Conservation (phyloP, 2,329 filamentous ascomycete genomes). For the Cordyceps militaris region DNA sequence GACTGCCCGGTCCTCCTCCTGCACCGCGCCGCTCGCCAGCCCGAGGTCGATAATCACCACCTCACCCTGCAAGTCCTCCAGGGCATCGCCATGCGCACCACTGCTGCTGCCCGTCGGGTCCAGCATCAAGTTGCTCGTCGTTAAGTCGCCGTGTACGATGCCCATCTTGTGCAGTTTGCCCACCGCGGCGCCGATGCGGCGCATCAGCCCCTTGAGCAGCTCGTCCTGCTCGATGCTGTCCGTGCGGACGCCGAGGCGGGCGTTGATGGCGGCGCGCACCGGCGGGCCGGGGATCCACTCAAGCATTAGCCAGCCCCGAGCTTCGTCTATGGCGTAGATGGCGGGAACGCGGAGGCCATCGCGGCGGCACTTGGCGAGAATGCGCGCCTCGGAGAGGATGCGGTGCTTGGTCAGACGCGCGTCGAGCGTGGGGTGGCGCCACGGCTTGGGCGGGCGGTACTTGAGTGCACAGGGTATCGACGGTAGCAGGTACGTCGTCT, state of each 20-base stretch:
- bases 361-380: constrained; percentile 68
- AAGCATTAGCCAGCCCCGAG: constrained; percentile 66
- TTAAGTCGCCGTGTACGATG: constrained; percentile 90
- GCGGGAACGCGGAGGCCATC: constrained; percentile 79
- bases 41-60: constrained; percentile 94
- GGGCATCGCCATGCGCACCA: constrained; percentile 16
- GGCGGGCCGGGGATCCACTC: constrained; percentile 76
- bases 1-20: constrained; percentile 90
- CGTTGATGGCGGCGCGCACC: constrained; percentile 62
- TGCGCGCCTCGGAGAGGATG: constrained; percentile 80
- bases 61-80: constrained; percentile 53
- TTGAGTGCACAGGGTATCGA: constrained; percentile 72
- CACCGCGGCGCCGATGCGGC: constrained; percentile 62
- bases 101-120: constrained; percentile 23
- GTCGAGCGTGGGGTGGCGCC: constrained; percentile 86
- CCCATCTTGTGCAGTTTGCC: constrained; percentile 75
- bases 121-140: constrained; percentile 95
- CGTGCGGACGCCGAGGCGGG: constrained; percentile 50
- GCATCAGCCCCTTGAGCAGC: constrained; percentile 56
- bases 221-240: constrained; percentile 35
- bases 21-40: constrained; percentile 69
- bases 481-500: constrained; percentile 68
- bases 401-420: constrained; percentile 78
- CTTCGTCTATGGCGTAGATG: constrained; percentile 62
- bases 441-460: constrained; percentile 83